phyloP scores from a whole-genome alignment of 192 early-diverging fungal genomes.

The Coemansia sp. region DNA sequence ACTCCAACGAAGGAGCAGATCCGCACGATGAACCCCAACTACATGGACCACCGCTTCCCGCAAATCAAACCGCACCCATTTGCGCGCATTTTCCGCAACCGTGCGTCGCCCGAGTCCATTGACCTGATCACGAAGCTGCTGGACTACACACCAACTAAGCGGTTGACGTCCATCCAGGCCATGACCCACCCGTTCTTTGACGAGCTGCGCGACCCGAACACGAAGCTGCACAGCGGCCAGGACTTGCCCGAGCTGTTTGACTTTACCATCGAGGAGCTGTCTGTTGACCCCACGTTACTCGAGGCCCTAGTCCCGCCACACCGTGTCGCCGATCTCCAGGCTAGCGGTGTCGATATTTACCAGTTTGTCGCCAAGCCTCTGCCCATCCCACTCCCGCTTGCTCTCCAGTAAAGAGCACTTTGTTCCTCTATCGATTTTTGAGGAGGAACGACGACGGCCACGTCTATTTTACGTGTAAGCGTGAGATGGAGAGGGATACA shows the following conservation, averaged over 20 bases:
- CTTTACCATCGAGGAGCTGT: constrained; percentile 82
- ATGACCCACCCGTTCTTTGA: constrained; percentile 97
- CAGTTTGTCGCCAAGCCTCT: constrained; percentile 48
- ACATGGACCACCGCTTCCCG: constrained; percentile 98
- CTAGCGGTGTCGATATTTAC: constrained; percentile 38
- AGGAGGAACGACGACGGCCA: neutral
- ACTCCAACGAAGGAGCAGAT: constrained; percentile 97
- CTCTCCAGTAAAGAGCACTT: constrained; percentile 31
- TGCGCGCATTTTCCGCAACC: constrained; percentile 79
- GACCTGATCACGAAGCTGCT: constrained; percentile 83
- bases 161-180: constrained; percentile 86
- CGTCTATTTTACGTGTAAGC: neutral
- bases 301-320: constrained; percentile 80
- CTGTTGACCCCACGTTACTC: constrained; percentile 81
- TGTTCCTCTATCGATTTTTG: neutral
- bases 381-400: constrained; percentile 45
- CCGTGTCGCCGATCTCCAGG: constrained; percentile 36
- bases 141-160: constrained; percentile 85
- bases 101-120: constrained; percentile 81
- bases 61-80: constrained; percentile 94
- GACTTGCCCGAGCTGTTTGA: constrained; percentile 90
- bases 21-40: constrained; percentile 96
- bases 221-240: constrained; percentile 77
- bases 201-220: constrained; percentile 85
- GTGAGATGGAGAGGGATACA: neutral